These are phyloP conservation scores for Verticillium tricorpus DNA, from an alignment of 2,329 filamentous ascomycete genomes.

Conservation along the genomic window DNA sequence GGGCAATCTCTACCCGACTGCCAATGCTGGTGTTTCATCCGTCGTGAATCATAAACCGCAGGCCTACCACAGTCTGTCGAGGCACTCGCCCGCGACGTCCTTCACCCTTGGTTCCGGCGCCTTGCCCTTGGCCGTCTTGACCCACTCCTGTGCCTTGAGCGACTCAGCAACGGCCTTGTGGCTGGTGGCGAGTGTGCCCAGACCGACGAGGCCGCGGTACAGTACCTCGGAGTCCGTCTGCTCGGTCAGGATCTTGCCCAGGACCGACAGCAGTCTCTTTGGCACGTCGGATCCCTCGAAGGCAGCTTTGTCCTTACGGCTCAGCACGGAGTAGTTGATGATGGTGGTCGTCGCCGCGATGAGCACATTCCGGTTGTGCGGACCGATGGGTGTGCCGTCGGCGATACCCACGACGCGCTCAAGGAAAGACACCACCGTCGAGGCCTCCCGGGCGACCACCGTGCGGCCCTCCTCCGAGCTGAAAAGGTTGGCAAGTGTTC, in stretches of 20 bases:
- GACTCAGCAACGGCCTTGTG: conserved; percentile 36
- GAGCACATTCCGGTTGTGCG: conserved; percentile 70
- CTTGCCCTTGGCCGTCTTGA: conserved; percentile 38
- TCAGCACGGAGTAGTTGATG: conserved; percentile 79
- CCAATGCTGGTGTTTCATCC: background rate
- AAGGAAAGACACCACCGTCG: conserved; percentile 58
- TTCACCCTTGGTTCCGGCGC: conserved; percentile 42
- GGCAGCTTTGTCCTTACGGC: conserved; percentile 39
- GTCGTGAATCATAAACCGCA: background rate
- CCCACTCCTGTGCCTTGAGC: conserved; percentile 34
- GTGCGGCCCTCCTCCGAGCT: conserved; percentile 66
- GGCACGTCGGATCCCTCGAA: conserved; percentile 34
- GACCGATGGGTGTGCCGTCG: conserved; percentile 42
- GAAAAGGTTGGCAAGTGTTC: conserved; percentile 81
- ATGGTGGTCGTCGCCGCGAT: conserved; percentile 78
- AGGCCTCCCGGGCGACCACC: conserved; percentile 54
- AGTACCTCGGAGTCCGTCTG: conserved; percentile 77
- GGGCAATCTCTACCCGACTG: background rate
- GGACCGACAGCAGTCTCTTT: conserved; percentile 53
- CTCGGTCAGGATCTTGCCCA: conserved; percentile 58
- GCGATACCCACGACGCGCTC: conserved; percentile 54
- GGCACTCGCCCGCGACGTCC: conserved; percentile 41
- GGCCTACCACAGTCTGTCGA: conserved; percentile 24
- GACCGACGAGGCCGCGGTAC: conserved; percentile 75
- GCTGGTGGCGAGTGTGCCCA: conserved; percentile 73